Conservation (phyloP, 163 green algal genomes). For the Scenedesmus sp. region DNA sequence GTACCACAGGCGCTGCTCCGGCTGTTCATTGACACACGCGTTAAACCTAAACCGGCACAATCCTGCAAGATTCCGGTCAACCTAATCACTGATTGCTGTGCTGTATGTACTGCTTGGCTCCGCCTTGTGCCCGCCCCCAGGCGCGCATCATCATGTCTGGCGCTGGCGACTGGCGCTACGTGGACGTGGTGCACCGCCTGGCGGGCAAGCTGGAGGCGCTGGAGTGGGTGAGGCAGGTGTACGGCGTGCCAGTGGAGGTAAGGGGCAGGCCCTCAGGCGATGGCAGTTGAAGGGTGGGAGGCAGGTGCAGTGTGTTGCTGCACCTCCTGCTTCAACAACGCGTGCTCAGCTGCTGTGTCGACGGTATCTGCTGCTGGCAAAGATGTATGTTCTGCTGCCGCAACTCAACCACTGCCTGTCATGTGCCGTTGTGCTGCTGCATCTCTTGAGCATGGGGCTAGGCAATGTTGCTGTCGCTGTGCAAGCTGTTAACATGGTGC, state of each 20-base stretch:
- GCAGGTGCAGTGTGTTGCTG: background rate
- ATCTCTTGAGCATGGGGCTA: background rate
- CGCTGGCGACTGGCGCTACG: conserved; percentile 87
- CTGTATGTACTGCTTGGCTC: no score
- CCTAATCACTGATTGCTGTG: no score
- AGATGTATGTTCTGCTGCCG: background rate
- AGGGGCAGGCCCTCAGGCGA: background rate
- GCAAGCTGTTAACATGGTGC: background rate
- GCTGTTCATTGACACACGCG: no score
- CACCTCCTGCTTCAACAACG: background rate
- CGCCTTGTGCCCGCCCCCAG: conserved; percentile 50
- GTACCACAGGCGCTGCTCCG: no score
- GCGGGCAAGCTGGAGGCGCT: conserved; percentile 91
- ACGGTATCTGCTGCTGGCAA: no score
- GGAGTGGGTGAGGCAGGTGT: conserved; percentile 82
- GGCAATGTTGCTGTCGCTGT: background rate
- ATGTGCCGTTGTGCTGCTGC: background rate
- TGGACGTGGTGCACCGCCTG: conserved; percentile 83
- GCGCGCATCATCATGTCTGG: conserved; percentile 87
- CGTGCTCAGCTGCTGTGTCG: background rate
- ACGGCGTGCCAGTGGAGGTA: conserved; percentile 42
- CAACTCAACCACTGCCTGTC: background rate
- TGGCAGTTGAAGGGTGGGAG: background rate
- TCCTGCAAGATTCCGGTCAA: no score
- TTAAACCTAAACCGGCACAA: no score